Evolutionary conservation across 352 stramenopile species (phyloP), one percentile per base, ranked within the genome.

Genomic region (Pythium rishiriense): DNA sequence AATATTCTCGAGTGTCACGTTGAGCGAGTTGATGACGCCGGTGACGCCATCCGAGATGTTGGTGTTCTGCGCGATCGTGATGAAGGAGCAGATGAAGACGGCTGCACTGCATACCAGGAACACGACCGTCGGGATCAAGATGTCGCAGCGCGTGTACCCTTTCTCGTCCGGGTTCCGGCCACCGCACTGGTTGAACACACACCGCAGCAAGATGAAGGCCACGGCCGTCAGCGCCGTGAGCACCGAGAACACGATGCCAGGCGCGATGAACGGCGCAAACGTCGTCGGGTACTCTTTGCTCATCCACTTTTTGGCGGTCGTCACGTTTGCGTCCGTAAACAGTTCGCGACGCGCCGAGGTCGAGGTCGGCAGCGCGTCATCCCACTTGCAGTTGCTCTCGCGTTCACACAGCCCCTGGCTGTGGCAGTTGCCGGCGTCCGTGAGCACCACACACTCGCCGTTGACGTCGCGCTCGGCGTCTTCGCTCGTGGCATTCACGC

Each of bases 381-480:
- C 75, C 85, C 85, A 94, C 61, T 91, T 89, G 79, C 85, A 94
- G 62, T 91, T 94, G 70, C 75, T 83, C 46, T 79, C 70, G 37
- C 81, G 81, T 55, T 94, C 85, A 42, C 85, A 94, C 43, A 83
- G 57, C 0, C 80, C 83, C 43, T 87, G 73, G 37, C 42, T 76
- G 51, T 64, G 75, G 75, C 83, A 94, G n/a, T 73, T 81, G 41
- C 81, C 64, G 0, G 61, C 31, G 21, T 79, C 83, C 4, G 60
- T 73, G 53, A 91, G 72, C 21, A 74, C 58, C 31, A 91, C 73
- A 50, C 85, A 94, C 14, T 77, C 68, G 43, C 77, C 78, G 35
- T 69, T 70, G 37, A 76, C 72, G 58, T 90, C 81, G 15, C 68
- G 73, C 24, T 83, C 82, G 0, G 85, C 83, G 10, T 75, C 64